phyloP scores from a whole-genome alignment of 495 filamentous ascomycete genomes.

The Aspergillus asperescens region DNA sequence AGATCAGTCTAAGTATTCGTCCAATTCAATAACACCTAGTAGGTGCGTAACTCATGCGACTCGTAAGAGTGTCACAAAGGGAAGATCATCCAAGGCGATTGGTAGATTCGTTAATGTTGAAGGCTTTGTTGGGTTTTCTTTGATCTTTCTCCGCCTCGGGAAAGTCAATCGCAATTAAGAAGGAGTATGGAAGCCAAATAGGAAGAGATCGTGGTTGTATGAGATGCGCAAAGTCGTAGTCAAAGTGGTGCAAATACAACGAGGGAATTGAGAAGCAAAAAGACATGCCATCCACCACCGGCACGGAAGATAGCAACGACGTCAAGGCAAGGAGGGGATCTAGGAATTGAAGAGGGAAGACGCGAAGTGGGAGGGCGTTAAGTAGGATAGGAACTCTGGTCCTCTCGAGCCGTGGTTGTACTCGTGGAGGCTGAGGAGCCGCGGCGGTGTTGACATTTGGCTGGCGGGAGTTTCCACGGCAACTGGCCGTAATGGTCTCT shows the following conservation, averaged over 20 bases:
- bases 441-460: slow-evolving; percentile 29
- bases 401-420: slow-evolving; percentile 8
- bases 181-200: slow-evolving; percentile 8
- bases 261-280: slow-evolving; percentile 6
- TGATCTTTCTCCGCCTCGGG: background rate
- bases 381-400: slow-evolving; percentile 6
- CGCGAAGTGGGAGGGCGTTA: slow-evolving; percentile 14
- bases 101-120: slow-evolving; percentile 17
- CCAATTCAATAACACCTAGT: slow-evolving; percentile 1
- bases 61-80: slow-evolving; percentile 30
- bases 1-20: background rate
- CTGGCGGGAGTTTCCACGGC: slow-evolving; percentile 35
- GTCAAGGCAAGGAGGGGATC: slow-evolving; percentile 15
- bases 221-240: slow-evolving; percentile 9
- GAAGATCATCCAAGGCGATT: slow-evolving; percentile 15
- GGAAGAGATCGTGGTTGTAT: slow-evolving; percentile 11
- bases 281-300: slow-evolving; percentile 15
- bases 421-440: slow-evolving; percentile 7
- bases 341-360: slow-evolving; percentile 14
- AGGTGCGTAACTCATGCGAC: slow-evolving; percentile 27
- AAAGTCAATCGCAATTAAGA: slow-evolving; percentile 1
- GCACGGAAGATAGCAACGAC: slow-evolving; percentile 14
- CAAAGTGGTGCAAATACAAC: slow-evolving; percentile 8
- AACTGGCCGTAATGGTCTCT: slow-evolving; percentile 23
- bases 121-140: slow-evolving; percentile 6